Base-by-base conservation (phyloP, 1,284 basidiomycete genomes). In the Trametes pubescens region DNA sequence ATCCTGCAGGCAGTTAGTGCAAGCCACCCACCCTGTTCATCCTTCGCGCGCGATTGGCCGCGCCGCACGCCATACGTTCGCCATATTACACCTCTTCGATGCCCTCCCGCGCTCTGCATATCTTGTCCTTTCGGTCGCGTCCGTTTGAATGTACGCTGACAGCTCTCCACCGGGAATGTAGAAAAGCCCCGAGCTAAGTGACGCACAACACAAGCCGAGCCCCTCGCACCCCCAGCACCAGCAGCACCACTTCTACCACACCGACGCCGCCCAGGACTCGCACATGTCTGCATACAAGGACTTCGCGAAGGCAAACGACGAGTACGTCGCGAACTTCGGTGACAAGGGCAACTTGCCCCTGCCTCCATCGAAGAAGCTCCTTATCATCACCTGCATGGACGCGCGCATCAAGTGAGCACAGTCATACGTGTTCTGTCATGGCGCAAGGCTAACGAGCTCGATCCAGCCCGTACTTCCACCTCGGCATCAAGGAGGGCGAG, bases 341-440 rank as follows among this genome's bases (percentile, higher is more conserved):
- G 78, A 82, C 59, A 83, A 86, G 72, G 81, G 81, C 24, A 61
- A 73, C 22, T 72, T 84, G 26, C 73, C 81, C 1, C 70, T 87
- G 21, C 84, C 83, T 7, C 87, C 87, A 1, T 76, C 78, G 26
- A 86, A 84, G 75, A 80, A 83, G 67, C 74, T 84, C 38, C 77
- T 79, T 40, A 78, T 86, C 61, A 86, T 88, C 35, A 88, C 86
- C 24, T 90, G 88, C 77, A 90, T 89, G 87, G 89, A 90, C 74
- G 86, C 87, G 57, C 85, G 87, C 54, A 76, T 89, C 65, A 80
- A 81, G 81, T 78, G 63, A 72, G 72, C 11, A 21, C 53, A 38
- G 38, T 38, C 16, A 18, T 43, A 18, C 51, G n/a, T 18, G 13
- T 21, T 59, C 40, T 26, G 48, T 49, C 10, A 0, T 40, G 26